Evolutionary conservation across 208 protist genomes (phyloP), one percentile per base, ranked within the genome.

Genomic region (Wallacemonas rigidus): DNA sequence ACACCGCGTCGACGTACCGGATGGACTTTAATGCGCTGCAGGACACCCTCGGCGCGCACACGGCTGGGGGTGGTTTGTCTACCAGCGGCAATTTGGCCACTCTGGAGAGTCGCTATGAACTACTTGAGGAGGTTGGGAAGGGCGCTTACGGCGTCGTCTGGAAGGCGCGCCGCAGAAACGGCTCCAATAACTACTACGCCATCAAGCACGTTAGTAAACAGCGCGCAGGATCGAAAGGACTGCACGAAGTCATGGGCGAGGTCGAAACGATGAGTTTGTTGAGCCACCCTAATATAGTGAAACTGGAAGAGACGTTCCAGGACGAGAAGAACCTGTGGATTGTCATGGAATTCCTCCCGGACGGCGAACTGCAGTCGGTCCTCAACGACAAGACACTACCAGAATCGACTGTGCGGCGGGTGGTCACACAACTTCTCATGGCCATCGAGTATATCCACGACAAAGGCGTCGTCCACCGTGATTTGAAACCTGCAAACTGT

Each of bases 401-500:
- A 35, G 91, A 97, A 53, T 17, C 47, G 1, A 80, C 84, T 17
- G 73, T 75, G 11, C 76, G 87, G 36, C 85, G 85, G 41, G 89
- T 96, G 38, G 77, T 92, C 1, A 92, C 74, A n/a, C 85, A 96
- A 63, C 71, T 97, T 2, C 65, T 97, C 0, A 75, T 94, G 72
- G 91, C 94, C 0, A 54, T 97, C 2, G 94, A 97, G 74, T 97
- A 96, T 75, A 91, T 97, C 35, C 94, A 97, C 62, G 81, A 90
- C 39, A 91, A 89, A 62, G 92, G 90, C 17, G 95, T 97, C 50
- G 94, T 96, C 6, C 94, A 97, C 69, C 90, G 94, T 38, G 94
- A 97, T 63, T 48, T 97, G n/a, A 97, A 97, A 72, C 92, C 92
- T n/a, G 90, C 88, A 40, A 97, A 97, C 75, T 93, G 88, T 69